Base-by-base conservation (phyloP, 2,329 filamentous ascomycete genomes). In the Pseudodiploospora longispora region DNA sequence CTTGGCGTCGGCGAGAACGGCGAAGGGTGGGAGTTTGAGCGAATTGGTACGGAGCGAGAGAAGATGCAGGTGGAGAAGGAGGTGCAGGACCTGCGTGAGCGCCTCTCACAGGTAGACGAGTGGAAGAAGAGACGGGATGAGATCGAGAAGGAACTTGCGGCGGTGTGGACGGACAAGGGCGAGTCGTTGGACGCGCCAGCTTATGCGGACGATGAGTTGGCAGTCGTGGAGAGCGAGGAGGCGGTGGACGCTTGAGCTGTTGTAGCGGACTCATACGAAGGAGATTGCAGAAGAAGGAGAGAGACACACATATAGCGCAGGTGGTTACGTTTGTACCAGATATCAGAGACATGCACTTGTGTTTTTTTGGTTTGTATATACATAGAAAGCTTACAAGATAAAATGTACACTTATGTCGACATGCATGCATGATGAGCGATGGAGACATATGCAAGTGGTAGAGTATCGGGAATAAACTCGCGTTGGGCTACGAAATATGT, bases 21-120 rank as follows among this genome's bases (percentile, higher is more conserved):
- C n/a, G 83, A 87, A 43, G 85, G 85, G 57, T 97, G 93, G 88
- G 84, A 91, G 52, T 86, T 95, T 62, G 86, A 96, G 63, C 81
- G 87, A 45, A 97, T 98, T 53, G 93, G 93, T 46, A 96, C 90
- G 0, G 87, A 89, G 59, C 80, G 85, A 47, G 93, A 98, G 70
- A 95, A 96, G 69, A 82, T 90, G 62, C 85, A 87, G 27, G 89
- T 96, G 6, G 90, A 96, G 68, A 87, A 87, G 61, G 93, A 98
- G 63, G 71, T 97, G 10, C 78, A 85, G 40, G 88, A 96, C 52
- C 73, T 98, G 36, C 80, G 83, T 30, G 87, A 91, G 61, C 76
- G 85, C 27, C 69, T 98, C 6, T 75, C 80, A 8, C 83, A 87
- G 64, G 91, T 97, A 0, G 85, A 91, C 43, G 76, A 82, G 55